Percentiles rank a stretch among this genome's conserved stretches.
phyloP scores from a whole-genome alignment of 352 stramenopile species.

The Phytophthora capsici region DNA sequence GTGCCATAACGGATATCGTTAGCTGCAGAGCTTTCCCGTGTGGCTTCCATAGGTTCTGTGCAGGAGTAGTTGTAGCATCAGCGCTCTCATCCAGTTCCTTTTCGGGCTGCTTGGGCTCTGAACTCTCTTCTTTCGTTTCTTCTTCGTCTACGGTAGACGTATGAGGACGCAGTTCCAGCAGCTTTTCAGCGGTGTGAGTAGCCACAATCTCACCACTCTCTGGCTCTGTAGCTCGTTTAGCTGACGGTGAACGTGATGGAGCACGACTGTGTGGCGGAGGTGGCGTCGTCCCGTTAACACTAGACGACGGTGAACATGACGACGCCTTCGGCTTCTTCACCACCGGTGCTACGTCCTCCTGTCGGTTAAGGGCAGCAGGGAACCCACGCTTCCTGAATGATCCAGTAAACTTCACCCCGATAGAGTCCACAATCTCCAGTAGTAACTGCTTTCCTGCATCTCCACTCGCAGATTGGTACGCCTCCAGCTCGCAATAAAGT shows the following conservation, averaged over 20 bases:
- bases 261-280: conserved; percentile 19
- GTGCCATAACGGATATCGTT: conserved; percentile 45
- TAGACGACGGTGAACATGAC: conserved; percentile 41
- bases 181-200: conserved; percentile 48
- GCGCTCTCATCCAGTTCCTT: conserved; percentile 36
- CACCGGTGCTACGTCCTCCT: conserved; percentile 11
- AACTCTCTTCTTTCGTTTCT: conserved; percentile 46
- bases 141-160: conserved; percentile 29
- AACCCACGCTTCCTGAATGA: conserved; percentile 45
- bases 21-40: conserved; percentile 61
- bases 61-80: conserved; percentile 16
- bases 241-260: conserved; percentile 63
- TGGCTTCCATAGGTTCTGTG: conserved; percentile 56
- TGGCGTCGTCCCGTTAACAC: conserved; percentile 17
- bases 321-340: conserved; percentile 56
- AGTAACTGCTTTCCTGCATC: conserved; percentile 53
- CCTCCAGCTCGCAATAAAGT: conserved; percentile 78
- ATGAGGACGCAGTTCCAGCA: conserved; percentile 51
- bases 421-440: conserved; percentile 60
- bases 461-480: conserved; percentile 61
- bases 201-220: conserved; percentile 56
- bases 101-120: conserved; percentile 15
- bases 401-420: conserved; percentile 20
- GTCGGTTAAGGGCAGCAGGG: conserved; percentile 35
- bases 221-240: conserved; percentile 29